phyloP scores from a whole-genome alignment of 164 flowering plant genomes.

The Warburgia ugandensis region DNA sequence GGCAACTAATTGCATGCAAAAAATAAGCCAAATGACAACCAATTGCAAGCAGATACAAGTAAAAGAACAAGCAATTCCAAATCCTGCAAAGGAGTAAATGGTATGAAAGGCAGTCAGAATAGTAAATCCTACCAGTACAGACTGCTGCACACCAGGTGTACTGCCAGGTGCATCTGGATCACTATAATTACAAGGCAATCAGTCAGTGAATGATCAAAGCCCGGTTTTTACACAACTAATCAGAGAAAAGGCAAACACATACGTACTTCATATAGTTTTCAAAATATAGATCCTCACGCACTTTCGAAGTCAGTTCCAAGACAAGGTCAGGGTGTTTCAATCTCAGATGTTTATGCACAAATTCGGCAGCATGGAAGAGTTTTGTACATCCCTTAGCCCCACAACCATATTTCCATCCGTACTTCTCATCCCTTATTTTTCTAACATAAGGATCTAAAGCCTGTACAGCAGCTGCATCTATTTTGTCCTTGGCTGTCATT shows the following conservation, averaged over 20 bases:
- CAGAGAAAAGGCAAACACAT: constrained; percentile 1
- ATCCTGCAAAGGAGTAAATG: too few species aligned
- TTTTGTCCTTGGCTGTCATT: constrained; percentile 91
- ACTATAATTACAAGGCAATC: constrained; percentile 32
- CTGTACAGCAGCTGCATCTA: constrained; percentile 84
- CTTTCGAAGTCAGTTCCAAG: constrained; percentile 79
- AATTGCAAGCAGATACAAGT: too few species aligned
- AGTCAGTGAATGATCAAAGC: not conserved
- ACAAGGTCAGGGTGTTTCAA: constrained; percentile 86
- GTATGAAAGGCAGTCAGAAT: too few species aligned
- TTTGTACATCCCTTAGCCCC: constrained; percentile 99
- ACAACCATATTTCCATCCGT: constrained; percentile 99
- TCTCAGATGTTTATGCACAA: constrained; percentile 92
- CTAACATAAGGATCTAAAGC: constrained; percentile 84
- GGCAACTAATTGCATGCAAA: too few species aligned
- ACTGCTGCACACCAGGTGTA: constrained; percentile 83
- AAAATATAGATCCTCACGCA: constrained; percentile 89
- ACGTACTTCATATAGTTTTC: constrained; percentile 94
- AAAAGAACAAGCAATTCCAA: too few species aligned
- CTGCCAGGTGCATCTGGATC: constrained; percentile 98
- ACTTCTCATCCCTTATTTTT: constrained; percentile 97
- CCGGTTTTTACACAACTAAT: not conserved
- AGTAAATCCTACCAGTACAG: constrained; percentile 42
- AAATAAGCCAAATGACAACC: too few species aligned
- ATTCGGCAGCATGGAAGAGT: constrained; percentile 97